These are phyloP conservation scores for Psilocybe tampanensis DNA, from an alignment of 768 basidiomycete species.

Conservation along the genomic window DNA sequence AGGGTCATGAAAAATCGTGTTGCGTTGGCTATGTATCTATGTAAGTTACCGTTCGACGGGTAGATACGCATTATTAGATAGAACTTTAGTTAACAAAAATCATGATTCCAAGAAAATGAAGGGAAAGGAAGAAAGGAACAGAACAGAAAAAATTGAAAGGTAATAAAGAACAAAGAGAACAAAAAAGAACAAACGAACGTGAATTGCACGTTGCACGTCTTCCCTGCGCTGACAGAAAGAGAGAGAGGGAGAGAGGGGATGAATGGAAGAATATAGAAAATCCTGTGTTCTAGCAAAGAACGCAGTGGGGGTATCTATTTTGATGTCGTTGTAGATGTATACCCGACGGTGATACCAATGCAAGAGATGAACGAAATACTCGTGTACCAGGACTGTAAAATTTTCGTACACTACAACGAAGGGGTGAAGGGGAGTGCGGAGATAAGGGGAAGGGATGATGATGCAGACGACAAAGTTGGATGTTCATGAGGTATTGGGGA, in stretches of 20 bases:
- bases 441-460: no score
- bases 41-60: slow-evolving; percentile 16
- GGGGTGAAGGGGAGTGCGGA: not conserved
- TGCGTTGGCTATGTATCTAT: no score
- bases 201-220: slow-evolving; percentile 11
- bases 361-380: not conserved
- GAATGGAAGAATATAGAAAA: not conserved
- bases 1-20: slow-evolving; percentile 15
- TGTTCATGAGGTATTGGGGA: not conserved
- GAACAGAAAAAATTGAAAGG: slow-evolving; percentile 1
- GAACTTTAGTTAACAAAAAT: not conserved
- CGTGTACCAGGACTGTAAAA: slow-evolving; percentile 1
- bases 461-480: not conserved
- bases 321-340: not conserved
- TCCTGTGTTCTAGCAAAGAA: slow-evolving; percentile 1
- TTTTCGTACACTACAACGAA: slow-evolving; percentile 12
- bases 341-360: not conserved
- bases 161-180: slow-evolving; percentile 1
- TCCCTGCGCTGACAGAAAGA: not conserved
- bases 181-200: slow-evolving; percentile 4
- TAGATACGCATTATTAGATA: slow-evolving; percentile 8
- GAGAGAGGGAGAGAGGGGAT: no score
- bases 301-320: slow-evolving; percentile 7
- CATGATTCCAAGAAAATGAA: not conserved
- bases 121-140: slow-evolving; percentile 3